These are phyloP conservation scores for Isabelozyma heimii DNA, from an alignment of 805 yeast genomes.

Conservation along the genomic window DNA sequence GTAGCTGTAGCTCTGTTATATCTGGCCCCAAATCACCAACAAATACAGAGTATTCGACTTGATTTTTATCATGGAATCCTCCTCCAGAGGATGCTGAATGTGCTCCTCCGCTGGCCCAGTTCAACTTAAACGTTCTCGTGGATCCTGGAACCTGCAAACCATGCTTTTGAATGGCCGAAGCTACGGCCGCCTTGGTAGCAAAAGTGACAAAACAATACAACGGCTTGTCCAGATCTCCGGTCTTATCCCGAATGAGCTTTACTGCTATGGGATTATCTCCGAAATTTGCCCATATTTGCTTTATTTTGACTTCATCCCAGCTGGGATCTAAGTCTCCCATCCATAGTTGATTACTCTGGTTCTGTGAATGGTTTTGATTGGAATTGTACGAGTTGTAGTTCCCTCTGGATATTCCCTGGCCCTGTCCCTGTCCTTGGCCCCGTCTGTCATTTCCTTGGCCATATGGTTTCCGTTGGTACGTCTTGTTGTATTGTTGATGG, in stretches of 20 bases:
- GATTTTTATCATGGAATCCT: slow-evolving; percentile 1
- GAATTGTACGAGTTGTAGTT: not conserved
- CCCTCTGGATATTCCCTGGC: not conserved
- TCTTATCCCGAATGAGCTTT: slow-evolving; percentile 71
- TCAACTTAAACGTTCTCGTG: slow-evolving; percentile 60
- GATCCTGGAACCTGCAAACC: slow-evolving; percentile 72
- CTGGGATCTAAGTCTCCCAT: slow-evolving; percentile 90
- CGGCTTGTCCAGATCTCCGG: slow-evolving; percentile 42
- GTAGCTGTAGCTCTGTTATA: slow-evolving; percentile 63
- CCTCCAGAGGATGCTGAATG: slow-evolving; percentile 3
- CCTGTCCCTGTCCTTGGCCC: no score
- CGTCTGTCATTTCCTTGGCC: not conserved
- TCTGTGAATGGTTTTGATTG: slow-evolving; percentile 13
- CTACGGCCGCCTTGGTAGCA: slow-evolving; percentile 55
- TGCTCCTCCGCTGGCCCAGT: slow-evolving; percentile 61
- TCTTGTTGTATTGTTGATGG: not conserved
- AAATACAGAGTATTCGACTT: slow-evolving; percentile 54
- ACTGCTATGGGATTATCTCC: slow-evolving; percentile 62
- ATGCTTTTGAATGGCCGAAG: slow-evolving; percentile 62
- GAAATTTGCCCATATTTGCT: slow-evolving; percentile 64
- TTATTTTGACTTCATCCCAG: slow-evolving; percentile 73
- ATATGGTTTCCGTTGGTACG: not conserved
- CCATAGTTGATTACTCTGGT: slow-evolving; percentile 51
- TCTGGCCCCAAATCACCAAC: slow-evolving; percentile 83
- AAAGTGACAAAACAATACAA: slow-evolving; percentile 80